Evolutionary conservation across 257 asterid species (phyloP).

Genomic region (Nicotiana sylvestris): DNA sequence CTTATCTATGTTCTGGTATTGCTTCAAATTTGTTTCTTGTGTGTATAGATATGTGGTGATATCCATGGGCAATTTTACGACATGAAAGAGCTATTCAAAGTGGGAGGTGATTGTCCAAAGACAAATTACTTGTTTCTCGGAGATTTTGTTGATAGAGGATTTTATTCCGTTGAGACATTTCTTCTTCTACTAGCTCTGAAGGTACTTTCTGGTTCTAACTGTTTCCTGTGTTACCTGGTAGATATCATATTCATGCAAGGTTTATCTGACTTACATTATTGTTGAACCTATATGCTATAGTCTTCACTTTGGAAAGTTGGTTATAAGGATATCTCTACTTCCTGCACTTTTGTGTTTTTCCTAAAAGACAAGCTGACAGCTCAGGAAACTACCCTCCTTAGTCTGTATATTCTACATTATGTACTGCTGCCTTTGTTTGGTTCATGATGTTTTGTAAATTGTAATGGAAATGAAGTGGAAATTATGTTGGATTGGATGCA

Average conservation of each 20-base stretch:
- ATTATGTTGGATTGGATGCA: too few species aligned
- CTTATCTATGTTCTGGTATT: background rate
- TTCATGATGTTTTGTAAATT: too few species aligned
- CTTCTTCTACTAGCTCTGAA: constrained; percentile 89
- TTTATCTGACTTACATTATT: background rate
- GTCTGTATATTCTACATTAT: background rate
- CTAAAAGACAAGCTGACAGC: background rate
- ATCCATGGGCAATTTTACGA: constrained; percentile 98
- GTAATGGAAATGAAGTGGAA: too few species aligned
- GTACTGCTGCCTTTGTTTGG: too few species aligned
- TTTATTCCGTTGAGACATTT: constrained; percentile 94
- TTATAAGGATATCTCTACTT: background rate
- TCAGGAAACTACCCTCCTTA: background rate
- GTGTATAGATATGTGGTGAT: constrained; percentile 89
- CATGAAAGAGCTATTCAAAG: constrained; percentile 96
- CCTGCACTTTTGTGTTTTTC: background rate
- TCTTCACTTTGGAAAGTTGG: background rate
- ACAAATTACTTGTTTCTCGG: constrained; percentile 97
- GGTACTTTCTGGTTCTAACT: constrained; percentile 32
- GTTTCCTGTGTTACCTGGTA: background rate
- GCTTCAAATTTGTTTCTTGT: constrained; percentile 1
- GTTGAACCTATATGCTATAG: background rate
- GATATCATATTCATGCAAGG: background rate
- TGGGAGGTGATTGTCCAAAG: constrained; percentile 93
- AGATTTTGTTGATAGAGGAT: constrained; percentile 96